A percentile compares a stretch with the other conserved stretches of the same genome.
These are phyloP conservation scores for Anthostomella pinea DNA, from an alignment of 2,329 filamentous ascomycete species.

Conservation along the genomic window DNA sequence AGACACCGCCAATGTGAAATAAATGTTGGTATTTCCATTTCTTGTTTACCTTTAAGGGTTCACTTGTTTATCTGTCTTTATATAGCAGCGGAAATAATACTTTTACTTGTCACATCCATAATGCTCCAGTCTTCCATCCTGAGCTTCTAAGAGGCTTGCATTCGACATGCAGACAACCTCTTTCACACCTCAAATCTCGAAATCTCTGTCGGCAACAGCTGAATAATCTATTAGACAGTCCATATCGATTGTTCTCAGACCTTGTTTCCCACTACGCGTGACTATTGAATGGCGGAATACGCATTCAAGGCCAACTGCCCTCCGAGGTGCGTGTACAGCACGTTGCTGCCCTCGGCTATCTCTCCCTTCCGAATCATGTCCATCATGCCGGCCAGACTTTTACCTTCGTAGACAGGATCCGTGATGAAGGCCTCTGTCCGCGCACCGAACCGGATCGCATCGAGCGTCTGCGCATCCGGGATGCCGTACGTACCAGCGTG, in stretches of 20 bases:
- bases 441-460: conserved; percentile 67
- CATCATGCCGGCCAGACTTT: conserved; percentile 71
- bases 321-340: conserved; percentile 69
- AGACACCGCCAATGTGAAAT: conserved; percentile 9
- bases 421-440: conserved; percentile 69
- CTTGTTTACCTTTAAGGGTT: no score
- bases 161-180: no score
- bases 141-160: no score
- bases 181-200: no score
- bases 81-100: no score
- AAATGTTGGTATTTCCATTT: conserved; percentile 4
- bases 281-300: conserved; percentile 51
- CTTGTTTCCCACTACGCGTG: no score
- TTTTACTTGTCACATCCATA: no score
- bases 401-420: conserved; percentile 74
- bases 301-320: conserved; percentile 69
- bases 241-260: no score
- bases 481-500: conserved; percentile 68
- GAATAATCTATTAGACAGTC: no score
- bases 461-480: conserved; percentile 61
- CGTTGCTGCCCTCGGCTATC: conserved; percentile 57
- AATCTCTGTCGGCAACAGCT: no score
- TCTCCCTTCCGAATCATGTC: conserved; percentile 63
- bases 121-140: no score
- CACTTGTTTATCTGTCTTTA: no score